phyloP scores from a whole-genome alignment of 257 asterid genomes.

The Nicotiana noctiflora region DNA sequence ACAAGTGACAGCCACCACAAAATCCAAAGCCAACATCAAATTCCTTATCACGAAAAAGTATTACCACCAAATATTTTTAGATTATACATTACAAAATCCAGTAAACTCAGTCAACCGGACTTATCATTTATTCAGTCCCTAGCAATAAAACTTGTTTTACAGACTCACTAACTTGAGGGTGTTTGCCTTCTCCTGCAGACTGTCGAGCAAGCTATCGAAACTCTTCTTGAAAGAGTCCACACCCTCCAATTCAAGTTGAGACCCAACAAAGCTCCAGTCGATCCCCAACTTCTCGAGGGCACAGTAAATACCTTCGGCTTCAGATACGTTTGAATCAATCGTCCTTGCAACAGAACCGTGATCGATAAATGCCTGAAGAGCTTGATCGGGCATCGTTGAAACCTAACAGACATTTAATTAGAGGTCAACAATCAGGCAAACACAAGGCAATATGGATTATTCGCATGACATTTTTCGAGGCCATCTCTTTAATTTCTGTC shows the following conservation, averaged over 20 bases:
- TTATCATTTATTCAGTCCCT: slow-evolving; percentile 5
- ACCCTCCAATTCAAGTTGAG: slow-evolving; percentile 90
- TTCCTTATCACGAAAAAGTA: background rate
- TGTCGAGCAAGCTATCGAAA: slow-evolving; percentile 88
- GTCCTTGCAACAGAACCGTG: slow-evolving; percentile 93
- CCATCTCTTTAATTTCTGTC: background rate
- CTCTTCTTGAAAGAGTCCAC: slow-evolving; percentile 97
- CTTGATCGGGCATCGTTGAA: slow-evolving; percentile 99
- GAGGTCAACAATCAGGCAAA: background rate
- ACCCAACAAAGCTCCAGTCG: slow-evolving; percentile 76
- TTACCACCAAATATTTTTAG: background rate
- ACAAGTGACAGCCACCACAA: background rate
- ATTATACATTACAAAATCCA: slow-evolving; percentile 23
- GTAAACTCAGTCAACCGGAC: slow-evolving; percentile 25
- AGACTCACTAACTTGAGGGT: slow-evolving; percentile 69
- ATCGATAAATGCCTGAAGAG: slow-evolving; percentile 87
- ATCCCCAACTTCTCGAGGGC: slow-evolving; percentile 93
- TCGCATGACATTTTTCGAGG: background rate
- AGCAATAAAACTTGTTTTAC: slow-evolving; percentile 26
- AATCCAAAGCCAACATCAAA: background rate
- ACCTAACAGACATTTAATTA: slow-evolving; percentile 36
- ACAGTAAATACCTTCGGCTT: slow-evolving; percentile 83
- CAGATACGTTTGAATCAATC: slow-evolving; percentile 78
- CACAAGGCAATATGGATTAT: background rate
- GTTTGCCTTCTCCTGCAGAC: slow-evolving; percentile 94